Evolutionary conservation across 2,329 filamentous ascomycete species (phyloP).

Genomic region (Zymoseptoria crescenta): DNA sequence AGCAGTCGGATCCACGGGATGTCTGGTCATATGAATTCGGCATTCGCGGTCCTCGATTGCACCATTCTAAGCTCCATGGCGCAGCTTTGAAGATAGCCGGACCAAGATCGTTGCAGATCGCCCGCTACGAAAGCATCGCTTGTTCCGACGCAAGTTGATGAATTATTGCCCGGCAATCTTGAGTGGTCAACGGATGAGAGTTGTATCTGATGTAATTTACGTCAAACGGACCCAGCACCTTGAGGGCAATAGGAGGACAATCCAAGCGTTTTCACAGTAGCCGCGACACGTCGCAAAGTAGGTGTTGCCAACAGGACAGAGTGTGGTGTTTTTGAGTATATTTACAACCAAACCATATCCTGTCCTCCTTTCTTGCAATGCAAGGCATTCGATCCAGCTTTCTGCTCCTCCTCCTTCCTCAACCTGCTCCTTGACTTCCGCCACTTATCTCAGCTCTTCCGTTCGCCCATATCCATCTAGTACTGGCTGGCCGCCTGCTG

Average conservation of each 20-base stretch:
- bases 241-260: too few relatives aligned
- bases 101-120: background rate
- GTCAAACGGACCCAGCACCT: too few relatives aligned
- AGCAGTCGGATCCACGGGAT: too few relatives aligned
- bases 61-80: background rate
- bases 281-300: background rate
- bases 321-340: background rate
- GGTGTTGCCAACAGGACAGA: background rate
- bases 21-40: too few relatives aligned
- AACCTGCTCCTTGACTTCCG: too few relatives aligned
- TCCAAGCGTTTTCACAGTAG: too few relatives aligned
- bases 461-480: constrained; percentile 26
- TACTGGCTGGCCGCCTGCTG: constrained; percentile 43
- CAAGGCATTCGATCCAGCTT: background rate
- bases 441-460: background rate
- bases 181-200: too few relatives aligned
- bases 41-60: background rate
- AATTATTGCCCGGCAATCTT: background rate
- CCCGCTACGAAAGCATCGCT: background rate
- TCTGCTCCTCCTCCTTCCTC: background rate
- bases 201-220: too few relatives aligned
- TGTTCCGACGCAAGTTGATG: background rate
- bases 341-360: background rate
- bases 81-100: background rate
- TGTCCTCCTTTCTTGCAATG: background rate